These are phyloP conservation scores for Ceratorhiza oryzae-sativae DNA, from an alignment of 1,284 basidiomycete species.

Conservation along the genomic window DNA sequence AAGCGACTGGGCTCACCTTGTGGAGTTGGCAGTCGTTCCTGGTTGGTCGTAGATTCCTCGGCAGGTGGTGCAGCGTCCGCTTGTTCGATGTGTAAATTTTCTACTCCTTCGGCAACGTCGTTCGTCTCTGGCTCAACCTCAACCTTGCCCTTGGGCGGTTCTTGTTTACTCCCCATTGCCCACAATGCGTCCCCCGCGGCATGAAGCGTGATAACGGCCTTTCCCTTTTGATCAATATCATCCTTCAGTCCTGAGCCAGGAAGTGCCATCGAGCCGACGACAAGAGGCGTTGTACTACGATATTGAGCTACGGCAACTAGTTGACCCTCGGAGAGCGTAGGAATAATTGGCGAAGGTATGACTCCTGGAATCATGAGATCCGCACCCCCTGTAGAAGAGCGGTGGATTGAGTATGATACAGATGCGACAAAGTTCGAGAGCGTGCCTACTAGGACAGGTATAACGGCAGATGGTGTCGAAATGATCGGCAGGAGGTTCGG, in stretches of 20 bases:
- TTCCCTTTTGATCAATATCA: conserved; percentile 63
- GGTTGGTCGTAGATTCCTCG: conserved; percentile 40
- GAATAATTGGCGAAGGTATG: conserved; percentile 60
- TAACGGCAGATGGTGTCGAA: conserved; percentile 68
- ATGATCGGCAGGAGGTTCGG: conserved; percentile 68
- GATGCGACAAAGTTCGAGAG: neutral
- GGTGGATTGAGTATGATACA: conserved; percentile 3
- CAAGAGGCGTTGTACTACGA: conserved; percentile 61
- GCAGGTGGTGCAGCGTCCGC: conserved; percentile 39
- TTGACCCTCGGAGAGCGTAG: conserved; percentile 51
- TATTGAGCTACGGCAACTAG: conserved; percentile 68
- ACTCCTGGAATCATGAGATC: conserved; percentile 84
- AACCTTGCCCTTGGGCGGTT: conserved; percentile 58
- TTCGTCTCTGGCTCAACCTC: conserved; percentile 38
- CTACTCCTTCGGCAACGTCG: conserved; percentile 3
- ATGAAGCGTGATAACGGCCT: conserved; percentile 73
- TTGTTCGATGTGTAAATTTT: conserved; percentile 40
- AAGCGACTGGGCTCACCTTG: conserved; percentile 43
- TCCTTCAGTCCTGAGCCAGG: conserved; percentile 57
- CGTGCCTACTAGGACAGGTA: conserved; percentile 64
- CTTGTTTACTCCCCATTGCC: conserved; percentile 67
- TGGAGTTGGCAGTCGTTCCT: conserved; percentile 11
- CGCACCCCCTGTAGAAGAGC: conserved; percentile 57
- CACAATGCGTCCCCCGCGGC: conserved; percentile 76
- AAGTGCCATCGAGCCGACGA: conserved; percentile 72